phyloP scores from a whole-genome alignment of 2,329 filamentous ascomycete genomes.

The Botryotinia globosa region DNA sequence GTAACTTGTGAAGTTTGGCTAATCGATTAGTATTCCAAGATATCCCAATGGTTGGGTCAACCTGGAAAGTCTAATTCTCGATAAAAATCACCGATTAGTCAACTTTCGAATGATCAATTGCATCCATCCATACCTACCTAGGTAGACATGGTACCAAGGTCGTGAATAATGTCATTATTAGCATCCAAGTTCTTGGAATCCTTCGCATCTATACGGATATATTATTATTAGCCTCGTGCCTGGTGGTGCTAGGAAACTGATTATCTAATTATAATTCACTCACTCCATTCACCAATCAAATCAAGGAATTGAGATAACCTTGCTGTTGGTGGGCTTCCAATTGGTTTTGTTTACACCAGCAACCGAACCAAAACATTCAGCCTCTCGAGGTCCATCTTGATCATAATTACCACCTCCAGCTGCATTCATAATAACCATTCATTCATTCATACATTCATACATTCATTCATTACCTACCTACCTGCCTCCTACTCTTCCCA shows the following conservation, averaged over 20 bases:
- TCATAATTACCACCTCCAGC: background rate
- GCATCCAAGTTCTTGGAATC: background rate
- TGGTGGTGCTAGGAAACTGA: background rate
- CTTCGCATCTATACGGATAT: background rate
- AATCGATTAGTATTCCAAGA: background rate
- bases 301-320: background rate
- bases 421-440: background rate
- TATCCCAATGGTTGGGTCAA: background rate
- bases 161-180: no score
- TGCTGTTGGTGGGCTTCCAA: background rate
- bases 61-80: background rate
- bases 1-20: background rate
- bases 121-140: background rate
- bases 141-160: no score
- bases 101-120: background rate
- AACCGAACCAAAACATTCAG: conserved; percentile 16
- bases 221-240: conserved; percentile 4
- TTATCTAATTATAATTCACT: conserved; percentile 2
- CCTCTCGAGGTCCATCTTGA: conserved; percentile 5
- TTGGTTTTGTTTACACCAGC: conserved; percentile 17
- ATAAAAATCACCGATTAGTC: background rate
- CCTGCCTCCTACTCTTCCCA: background rate
- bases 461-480: no score
- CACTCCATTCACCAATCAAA: background rate
- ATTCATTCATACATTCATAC: background rate